Evolutionary conservation across 345 rosid genomes (phyloP).

Genomic region (Combretum micranthum): DNA sequence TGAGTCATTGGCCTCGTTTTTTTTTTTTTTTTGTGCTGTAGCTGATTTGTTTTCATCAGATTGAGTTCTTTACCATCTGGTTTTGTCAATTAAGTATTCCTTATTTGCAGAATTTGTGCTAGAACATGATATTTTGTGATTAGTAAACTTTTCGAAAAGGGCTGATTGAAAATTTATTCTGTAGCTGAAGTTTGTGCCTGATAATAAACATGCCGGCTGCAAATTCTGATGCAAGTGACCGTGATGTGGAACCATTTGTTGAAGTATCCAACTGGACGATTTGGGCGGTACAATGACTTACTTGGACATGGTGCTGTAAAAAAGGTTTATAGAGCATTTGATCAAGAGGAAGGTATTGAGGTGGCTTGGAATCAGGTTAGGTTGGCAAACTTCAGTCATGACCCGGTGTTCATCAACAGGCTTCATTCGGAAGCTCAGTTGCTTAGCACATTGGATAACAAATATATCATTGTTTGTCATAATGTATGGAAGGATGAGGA

Average conservation of each 20-base stretch:
- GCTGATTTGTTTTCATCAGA: too few relatives aligned
- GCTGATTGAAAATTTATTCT: too few relatives aligned
- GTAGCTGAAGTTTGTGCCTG: neutral
- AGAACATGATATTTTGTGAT: too few relatives aligned
- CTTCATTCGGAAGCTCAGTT: conserved; percentile 57
- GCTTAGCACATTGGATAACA: conserved; percentile 48
- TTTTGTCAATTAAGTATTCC: too few relatives aligned
- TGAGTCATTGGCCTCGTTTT: too few relatives aligned
- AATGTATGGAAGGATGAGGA: conserved; percentile 49
- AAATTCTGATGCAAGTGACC: conserved; percentile 21
- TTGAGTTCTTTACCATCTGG: too few relatives aligned
- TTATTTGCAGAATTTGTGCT: too few relatives aligned
- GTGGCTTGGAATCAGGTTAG: conserved; percentile 77
- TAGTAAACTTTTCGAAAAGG: too few relatives aligned
- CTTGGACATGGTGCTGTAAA: conserved; percentile 62
- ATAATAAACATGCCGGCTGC: conserved; percentile 47
- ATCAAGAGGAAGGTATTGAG: conserved; percentile 69
- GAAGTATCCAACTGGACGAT: conserved; percentile 64
- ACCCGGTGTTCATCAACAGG: conserved; percentile 41
- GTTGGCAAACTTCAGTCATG: conserved; percentile 37
- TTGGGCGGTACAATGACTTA: conserved; percentile 48
- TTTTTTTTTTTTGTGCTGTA: too few relatives aligned
- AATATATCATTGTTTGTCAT: conserved; percentile 53
- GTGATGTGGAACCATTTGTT: conserved; percentile 41
- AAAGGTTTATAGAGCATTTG: conserved; percentile 70